phyloP scores from a whole-genome alignment of 1,284 basidiomycete genomes.

The Caloboletus firmus region DNA sequence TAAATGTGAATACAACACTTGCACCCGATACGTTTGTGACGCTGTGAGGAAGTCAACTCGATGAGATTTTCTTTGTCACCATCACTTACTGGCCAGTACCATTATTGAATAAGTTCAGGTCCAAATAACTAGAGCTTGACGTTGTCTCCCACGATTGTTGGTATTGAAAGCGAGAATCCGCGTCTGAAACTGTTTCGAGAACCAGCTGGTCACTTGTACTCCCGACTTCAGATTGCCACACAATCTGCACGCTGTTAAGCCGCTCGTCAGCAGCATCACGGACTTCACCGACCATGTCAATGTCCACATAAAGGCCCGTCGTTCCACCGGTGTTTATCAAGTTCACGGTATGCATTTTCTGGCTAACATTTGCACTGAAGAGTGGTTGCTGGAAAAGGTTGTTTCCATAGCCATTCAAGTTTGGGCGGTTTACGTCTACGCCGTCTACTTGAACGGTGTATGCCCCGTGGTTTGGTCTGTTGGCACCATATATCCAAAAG shows the following conservation, averaged over 20 bases:
- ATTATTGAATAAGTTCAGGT: conserved; percentile 25
- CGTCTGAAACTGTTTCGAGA: conserved; percentile 22
- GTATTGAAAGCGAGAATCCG: conserved; percentile 29
- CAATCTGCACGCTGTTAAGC: conserved; percentile 18
- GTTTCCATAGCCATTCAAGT: conserved; percentile 11
- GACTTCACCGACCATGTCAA: conserved; percentile 33
- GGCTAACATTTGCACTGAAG: conserved; percentile 25
- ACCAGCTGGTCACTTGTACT: conserved; percentile 15
- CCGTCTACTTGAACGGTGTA: conserved; percentile 35
- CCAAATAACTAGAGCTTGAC: conserved; percentile 10
- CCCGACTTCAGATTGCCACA: conserved; percentile 32
- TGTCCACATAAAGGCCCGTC: conserved; percentile 22
- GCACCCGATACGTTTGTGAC: conserved; percentile 25
- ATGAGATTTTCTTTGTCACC: not conserved
- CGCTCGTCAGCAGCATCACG: not conserved
- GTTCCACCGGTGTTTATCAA: conserved; percentile 30
- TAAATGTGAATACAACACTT: conserved; percentile 30
- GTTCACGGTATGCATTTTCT: conserved; percentile 29
- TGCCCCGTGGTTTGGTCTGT: conserved; percentile 31
- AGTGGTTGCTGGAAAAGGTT: conserved; percentile 29
- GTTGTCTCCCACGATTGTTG: conserved; percentile 21
- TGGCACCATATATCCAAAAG: conserved; percentile 37
- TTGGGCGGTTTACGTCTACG: conserved; percentile 4
- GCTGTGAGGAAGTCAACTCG: conserved; percentile 15
- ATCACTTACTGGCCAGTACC: conserved; percentile 35